Conservation (phyloP, 2,329 filamentous ascomycete genomes). For the Didymella arachidicola region DNA sequence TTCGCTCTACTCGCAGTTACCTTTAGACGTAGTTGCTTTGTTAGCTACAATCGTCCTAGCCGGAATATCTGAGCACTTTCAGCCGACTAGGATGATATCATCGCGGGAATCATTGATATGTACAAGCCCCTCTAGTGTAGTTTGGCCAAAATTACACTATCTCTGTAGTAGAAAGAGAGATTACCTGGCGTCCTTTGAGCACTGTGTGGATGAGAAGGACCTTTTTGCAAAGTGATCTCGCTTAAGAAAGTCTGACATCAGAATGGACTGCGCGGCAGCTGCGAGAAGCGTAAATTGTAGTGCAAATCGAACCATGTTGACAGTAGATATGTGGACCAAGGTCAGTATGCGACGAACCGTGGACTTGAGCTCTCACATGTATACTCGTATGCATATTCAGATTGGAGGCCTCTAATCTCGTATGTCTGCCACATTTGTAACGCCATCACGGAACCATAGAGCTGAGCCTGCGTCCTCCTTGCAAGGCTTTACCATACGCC, state of each 20-base stretch:
- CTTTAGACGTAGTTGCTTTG: background rate
- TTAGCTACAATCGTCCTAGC: background rate
- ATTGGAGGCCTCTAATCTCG: background rate
- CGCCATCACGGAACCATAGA: background rate
- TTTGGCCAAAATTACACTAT: background rate
- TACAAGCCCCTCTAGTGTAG: background rate
- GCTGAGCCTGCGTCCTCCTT: background rate
- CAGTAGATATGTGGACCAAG: background rate
- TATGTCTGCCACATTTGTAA: background rate
- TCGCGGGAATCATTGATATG: background rate
- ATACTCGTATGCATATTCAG: background rate
- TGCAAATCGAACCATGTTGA: background rate
- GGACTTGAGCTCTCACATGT: background rate
- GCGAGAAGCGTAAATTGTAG: background rate
- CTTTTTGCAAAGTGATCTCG: background rate
- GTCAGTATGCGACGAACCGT: background rate
- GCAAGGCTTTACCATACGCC: background rate
- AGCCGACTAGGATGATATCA: background rate
- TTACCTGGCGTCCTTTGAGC: slow-evolving; percentile 1
- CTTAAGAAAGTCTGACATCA: background rate
- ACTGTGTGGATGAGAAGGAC: background rate
- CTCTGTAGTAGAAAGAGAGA: background rate
- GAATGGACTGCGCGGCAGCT: background rate
- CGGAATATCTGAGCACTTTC: slow-evolving; percentile 2
- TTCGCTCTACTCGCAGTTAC: too few species aligned